These are phyloP conservation scores for Chlorophyllum brunneum DNA, from an alignment of 768 basidiomycete species.

Conservation along the genomic window DNA sequence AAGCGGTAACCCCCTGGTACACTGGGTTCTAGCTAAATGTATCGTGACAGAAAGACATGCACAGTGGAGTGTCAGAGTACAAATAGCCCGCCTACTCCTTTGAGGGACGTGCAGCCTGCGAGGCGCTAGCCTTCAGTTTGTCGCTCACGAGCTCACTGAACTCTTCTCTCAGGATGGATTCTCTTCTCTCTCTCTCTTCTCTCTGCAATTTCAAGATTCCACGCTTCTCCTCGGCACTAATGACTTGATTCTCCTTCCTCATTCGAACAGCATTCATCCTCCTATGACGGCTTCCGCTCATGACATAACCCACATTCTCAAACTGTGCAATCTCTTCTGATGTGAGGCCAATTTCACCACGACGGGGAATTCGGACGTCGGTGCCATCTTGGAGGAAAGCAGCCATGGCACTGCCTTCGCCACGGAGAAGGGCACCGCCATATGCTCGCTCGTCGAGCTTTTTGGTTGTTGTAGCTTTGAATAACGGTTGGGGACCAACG, in stretches of 20 bases:
- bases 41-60: neutral
- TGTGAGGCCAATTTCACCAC: constrained; percentile 96
- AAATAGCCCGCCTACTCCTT: constrained; percentile 7
- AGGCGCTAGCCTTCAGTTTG: constrained; percentile 48
- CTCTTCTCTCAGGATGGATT: constrained; percentile 84
- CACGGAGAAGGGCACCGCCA: constrained; percentile 84
- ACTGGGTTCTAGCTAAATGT: too few species aligned
- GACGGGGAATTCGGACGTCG: constrained; percentile 87
- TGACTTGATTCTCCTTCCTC: constrained; percentile 99
- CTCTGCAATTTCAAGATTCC: constrained; percentile 92
- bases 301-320: constrained; percentile 93
- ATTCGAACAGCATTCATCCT: constrained; percentile 99
- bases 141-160: constrained; percentile 83
- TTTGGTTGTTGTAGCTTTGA: constrained; percentile 38
- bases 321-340: constrained; percentile 83
- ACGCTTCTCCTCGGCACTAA: constrained; percentile 97
- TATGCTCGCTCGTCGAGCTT: constrained; percentile 81
- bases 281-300: constrained; percentile 92
- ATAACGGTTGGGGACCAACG: constrained; percentile 74
- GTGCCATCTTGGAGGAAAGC: constrained; percentile 88
- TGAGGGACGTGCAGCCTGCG: constrained; percentile 1
- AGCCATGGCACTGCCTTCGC: constrained; percentile 98
- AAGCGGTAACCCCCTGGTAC: too few species aligned
- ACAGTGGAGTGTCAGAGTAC: neutral
- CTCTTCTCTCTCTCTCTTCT: constrained; percentile 90